These are phyloP conservation scores for Tetrapisispora namnaoensis DNA, from an alignment of 805 yeast species.

Conservation along the genomic window DNA sequence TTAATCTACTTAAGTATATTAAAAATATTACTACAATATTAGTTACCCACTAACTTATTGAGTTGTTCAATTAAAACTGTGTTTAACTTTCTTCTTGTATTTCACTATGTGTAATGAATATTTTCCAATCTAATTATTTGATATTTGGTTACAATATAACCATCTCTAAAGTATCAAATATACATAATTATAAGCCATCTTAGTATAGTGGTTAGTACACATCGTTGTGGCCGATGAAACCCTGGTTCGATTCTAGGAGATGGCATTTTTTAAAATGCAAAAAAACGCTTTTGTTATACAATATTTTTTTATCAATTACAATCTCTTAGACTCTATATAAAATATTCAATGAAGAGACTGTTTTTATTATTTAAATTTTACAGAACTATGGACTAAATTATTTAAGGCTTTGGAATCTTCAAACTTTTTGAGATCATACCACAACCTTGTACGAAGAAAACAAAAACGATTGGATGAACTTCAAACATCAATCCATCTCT, in stretches of 20 bases:
- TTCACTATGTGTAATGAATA: too few relatives aligned
- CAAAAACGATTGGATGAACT: conserved; percentile 58
- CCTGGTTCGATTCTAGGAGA: conserved; percentile 4
- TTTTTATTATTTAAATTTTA: neutral
- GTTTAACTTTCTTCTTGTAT: too few relatives aligned
- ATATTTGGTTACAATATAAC: too few relatives aligned
- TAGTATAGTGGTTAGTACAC: conserved; percentile 4
- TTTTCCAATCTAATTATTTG: too few relatives aligned
- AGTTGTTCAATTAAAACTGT: too few relatives aligned
- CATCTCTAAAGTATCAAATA: neutral
- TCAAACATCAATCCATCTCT: conserved; percentile 51
- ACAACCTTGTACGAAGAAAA: conserved; percentile 75
- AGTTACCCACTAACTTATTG: too few relatives aligned
- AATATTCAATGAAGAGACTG: neutral
- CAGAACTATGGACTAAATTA: neutral
- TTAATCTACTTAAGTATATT: too few relatives aligned
- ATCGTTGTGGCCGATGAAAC: conserved; percentile 4
- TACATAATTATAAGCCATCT: neutral
- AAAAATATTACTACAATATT: too few relatives aligned
- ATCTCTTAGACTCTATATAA: neutral
- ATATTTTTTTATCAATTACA: neutral
- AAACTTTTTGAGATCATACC: conserved; percentile 86
- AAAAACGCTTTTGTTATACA: neutral
- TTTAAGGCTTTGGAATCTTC: conserved; percentile 74
- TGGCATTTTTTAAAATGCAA: neutral